These are phyloP conservation scores for Spinellus fusiger DNA, from an alignment of 192 early-diverging fungal species.

Conservation along the genomic window DNA sequence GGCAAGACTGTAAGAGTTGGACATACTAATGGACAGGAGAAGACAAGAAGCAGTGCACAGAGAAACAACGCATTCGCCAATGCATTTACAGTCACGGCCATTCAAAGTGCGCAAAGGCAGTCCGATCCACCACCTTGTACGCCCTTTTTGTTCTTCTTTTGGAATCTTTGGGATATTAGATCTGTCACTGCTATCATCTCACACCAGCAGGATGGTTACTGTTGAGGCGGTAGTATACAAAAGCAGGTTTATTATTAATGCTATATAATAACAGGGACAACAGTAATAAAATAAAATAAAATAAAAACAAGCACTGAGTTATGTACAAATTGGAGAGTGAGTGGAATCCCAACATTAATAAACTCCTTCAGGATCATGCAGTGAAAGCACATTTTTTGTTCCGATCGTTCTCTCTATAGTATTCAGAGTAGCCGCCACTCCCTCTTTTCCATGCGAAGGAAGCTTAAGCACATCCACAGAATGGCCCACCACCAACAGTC, in stretches of 20 bases:
- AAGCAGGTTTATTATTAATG: too few species aligned
- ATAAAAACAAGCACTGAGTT: too few species aligned
- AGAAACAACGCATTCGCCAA: not conserved
- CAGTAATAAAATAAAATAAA: too few species aligned
- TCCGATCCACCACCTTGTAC: not conserved
- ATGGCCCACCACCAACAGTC: slow-evolving; percentile 73
- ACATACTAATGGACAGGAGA: slow-evolving; percentile 15
- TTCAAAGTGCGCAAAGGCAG: not conserved
- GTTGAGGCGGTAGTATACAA: too few species aligned
- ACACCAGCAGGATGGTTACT: too few species aligned
- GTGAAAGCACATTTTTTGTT: slow-evolving; percentile 3
- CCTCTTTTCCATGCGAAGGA: slow-evolving; percentile 5
- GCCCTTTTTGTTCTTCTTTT: too few species aligned
- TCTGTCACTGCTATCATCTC: too few species aligned
- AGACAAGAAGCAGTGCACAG: not conserved
- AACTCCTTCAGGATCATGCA: slow-evolving; percentile 31
- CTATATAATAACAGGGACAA: too few species aligned
- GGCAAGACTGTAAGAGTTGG: slow-evolving; percentile 37
- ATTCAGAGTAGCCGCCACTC: slow-evolving; percentile 12
- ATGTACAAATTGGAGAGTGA: too few species aligned
- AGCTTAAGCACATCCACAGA: slow-evolving; percentile 30
- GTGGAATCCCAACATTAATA: slow-evolving; percentile 12
- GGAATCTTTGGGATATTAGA: too few species aligned
- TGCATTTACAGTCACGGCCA: not conserved
- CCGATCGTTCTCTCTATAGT: not conserved